These are phyloP conservation scores for Stephania cephalantha DNA, from an alignment of 164 flowering plant genomes.

Conservation along the genomic window DNA sequence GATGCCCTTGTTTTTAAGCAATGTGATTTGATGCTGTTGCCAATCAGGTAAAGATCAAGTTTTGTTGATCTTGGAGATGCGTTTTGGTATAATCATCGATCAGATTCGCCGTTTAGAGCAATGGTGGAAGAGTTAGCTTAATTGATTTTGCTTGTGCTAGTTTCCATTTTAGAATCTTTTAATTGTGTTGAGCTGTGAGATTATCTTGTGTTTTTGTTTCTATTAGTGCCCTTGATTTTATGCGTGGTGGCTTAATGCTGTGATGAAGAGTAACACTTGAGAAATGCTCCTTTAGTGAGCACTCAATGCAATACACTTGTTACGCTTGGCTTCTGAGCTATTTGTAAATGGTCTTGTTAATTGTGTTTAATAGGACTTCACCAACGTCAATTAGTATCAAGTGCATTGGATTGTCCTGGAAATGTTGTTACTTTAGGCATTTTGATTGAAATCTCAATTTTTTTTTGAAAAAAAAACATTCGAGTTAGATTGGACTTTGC, in stretches of 20 bases:
- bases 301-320: constrained; percentile 41
- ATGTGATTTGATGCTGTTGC: too few species aligned
- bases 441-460: too few species aligned
- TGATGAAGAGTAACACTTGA: constrained; percentile 29
- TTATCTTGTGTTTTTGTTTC: not conserved
- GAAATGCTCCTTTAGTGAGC: constrained; percentile 15
- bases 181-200: not conserved
- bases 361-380: not conserved
- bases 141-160: not conserved
- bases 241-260: not conserved
- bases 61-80: too few species aligned
- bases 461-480: too few species aligned
- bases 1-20: not conserved
- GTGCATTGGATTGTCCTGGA: not conserved
- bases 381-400: not conserved
- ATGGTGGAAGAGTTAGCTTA: not conserved
- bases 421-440: too few species aligned
- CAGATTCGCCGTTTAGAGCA: not conserved
- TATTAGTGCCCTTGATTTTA: not conserved
- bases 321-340: constrained; percentile 66
- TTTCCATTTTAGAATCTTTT: not conserved
- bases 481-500: too few species aligned
- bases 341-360: not conserved
- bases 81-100: too few species aligned
- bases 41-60: too few species aligned